Evolutionary conservation across 2,329 filamentous ascomycete species (phyloP).

Genomic region (Pyricularia grisea): DNA sequence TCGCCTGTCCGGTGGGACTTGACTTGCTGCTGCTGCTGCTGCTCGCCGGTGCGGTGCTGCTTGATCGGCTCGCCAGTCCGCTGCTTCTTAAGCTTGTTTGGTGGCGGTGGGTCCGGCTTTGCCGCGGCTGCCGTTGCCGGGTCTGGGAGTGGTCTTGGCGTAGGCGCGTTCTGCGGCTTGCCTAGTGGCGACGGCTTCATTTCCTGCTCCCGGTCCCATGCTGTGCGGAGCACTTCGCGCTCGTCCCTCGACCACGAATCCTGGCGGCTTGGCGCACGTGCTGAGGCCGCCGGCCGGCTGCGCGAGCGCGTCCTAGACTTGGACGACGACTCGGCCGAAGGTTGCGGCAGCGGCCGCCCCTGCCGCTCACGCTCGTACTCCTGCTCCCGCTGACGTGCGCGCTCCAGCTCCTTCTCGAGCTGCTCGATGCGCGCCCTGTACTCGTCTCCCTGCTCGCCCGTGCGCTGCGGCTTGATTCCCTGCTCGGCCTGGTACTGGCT

Average conservation of each 20-base stretch:
- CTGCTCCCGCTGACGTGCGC: constrained; percentile 52
- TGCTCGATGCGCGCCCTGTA: constrained; percentile 66
- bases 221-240: constrained; percentile 51
- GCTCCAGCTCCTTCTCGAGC: constrained; percentile 63
- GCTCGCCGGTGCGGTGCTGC: constrained; percentile 1
- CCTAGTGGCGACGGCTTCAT: constrained; percentile 11
- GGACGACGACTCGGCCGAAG: neutral
- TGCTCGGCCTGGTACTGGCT: constrained; percentile 79
- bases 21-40: neutral
- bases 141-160: constrained; percentile 31
- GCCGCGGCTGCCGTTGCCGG: constrained; percentile 19
- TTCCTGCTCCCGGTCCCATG: constrained; percentile 32
- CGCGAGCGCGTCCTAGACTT: constrained; percentile 29
- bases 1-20: constrained; percentile 15
- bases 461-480: constrained; percentile 6
- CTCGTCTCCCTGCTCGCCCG: constrained; percentile 18
- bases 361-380: constrained; percentile 51
- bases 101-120: constrained; percentile 4
- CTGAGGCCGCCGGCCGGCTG: constrained; percentile 21
- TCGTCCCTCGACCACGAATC: constrained; percentile 58
- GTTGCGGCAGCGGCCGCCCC: constrained; percentile 23
- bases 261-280: constrained; percentile 41
- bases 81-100: constrained; percentile 19
- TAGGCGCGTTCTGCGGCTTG: constrained; percentile 16
- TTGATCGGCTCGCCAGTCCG: constrained; percentile 17